phyloP scores from a whole-genome alignment of 2,329 filamentous ascomycete genomes.

The Myriangium duriaei region DNA sequence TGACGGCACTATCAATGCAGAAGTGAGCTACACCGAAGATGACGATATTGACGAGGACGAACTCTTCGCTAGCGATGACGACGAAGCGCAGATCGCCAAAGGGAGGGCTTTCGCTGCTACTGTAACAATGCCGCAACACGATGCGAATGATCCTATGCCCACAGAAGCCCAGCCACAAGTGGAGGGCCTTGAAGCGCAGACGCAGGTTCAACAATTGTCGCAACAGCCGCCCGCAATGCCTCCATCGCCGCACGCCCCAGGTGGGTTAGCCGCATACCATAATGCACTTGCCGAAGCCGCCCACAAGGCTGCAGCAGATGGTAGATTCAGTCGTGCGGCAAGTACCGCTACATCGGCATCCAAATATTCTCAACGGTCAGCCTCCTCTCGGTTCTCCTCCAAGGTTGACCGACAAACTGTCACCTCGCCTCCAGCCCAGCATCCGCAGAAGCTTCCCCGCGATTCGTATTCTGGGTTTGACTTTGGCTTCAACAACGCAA shows the following conservation, averaged over 20 bases:
- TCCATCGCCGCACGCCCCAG: not conserved
- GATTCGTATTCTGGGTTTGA: slow-evolving; percentile 22
- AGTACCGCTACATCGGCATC: slow-evolving; percentile 28
- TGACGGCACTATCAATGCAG: slow-evolving; percentile 23
- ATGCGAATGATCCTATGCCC: not conserved
- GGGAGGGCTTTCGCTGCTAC: not conserved
- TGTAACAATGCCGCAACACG: slow-evolving; percentile 2
- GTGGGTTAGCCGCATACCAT: slow-evolving; percentile 58
- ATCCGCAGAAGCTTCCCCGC: not conserved
- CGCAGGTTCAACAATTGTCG: not conserved
- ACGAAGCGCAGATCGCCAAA: slow-evolving; percentile 5
- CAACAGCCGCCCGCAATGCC: not conserved
- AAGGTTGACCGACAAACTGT: slow-evolving; percentile 10
- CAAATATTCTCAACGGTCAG: slow-evolving; percentile 13
- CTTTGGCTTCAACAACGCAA: slow-evolving; percentile 27
- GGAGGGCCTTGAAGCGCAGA: not conserved
- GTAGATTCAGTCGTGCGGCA: slow-evolving; percentile 55
- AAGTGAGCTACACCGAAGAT: slow-evolving; percentile 10
- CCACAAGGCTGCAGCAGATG: slow-evolving; percentile 60
- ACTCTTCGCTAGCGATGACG: slow-evolving; percentile 17
- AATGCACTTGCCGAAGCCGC: slow-evolving; percentile 73
- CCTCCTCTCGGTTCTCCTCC: slow-evolving; percentile 11
- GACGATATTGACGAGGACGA: slow-evolving; percentile 22
- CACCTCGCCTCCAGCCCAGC: not conserved
- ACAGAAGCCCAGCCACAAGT: not conserved